A percentile compares a stretch with the other conserved stretches of the same genome.
These are phyloP conservation scores for Botrytis galanthina DNA, from an alignment of 2,329 filamentous ascomycete species.

Conservation along the genomic window DNA sequence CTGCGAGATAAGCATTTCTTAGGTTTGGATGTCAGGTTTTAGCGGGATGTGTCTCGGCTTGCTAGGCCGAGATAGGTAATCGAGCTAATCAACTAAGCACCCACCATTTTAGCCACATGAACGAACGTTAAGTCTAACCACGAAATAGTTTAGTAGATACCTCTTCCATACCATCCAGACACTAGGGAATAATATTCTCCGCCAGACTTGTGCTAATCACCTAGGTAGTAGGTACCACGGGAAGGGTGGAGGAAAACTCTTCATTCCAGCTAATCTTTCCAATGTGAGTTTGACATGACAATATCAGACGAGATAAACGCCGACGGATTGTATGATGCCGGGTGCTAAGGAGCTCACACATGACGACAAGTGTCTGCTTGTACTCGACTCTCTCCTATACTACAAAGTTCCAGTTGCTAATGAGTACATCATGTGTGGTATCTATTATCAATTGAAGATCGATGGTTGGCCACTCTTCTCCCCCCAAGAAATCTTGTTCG, in stretches of 20 bases:
- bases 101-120: background rate
- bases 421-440: background rate
- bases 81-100: background rate
- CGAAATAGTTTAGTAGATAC: background rate
- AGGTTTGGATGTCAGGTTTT: background rate
- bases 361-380: background rate
- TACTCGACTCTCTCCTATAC: background rate
- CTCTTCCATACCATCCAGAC: background rate
- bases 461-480: background rate
- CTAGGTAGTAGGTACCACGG: background rate
- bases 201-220: background rate
- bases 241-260: background rate
- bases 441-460: background rate
- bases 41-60: too few relatives aligned
- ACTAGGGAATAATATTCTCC: background rate
- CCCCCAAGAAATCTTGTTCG: background rate
- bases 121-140: background rate
- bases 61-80: background rate
- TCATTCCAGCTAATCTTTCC: background rate
- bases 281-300: background rate
- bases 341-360: background rate
- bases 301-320: background rate
- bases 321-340: background rate
- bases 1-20: constrained; percentile 2
- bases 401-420: background rate